These are phyloP conservation scores for Penicillium sp. DNA, from an alignment of 2,329 filamentous ascomycete genomes.

Conservation along the genomic window DNA sequence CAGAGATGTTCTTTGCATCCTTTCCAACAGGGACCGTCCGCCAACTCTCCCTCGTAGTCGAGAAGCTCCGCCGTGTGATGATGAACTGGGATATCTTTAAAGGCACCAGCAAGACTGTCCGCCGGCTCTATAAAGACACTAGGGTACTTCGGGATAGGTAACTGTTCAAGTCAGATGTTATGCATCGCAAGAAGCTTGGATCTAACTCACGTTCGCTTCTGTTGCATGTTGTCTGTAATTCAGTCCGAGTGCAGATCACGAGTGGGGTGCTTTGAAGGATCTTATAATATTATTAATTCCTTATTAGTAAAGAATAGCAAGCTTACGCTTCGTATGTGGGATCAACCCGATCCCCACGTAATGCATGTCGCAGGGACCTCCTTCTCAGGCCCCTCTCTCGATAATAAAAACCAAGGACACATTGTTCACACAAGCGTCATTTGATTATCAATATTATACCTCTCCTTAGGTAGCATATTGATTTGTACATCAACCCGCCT, in stretches of 20 bases:
- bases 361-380: background rate
- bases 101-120: slow-evolving; percentile 5
- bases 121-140: slow-evolving; percentile 23
- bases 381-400: background rate
- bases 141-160: slow-evolving; percentile 2
- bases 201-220: slow-evolving; percentile 15
- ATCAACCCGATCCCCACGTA: background rate
- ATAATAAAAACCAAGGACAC: background rate
- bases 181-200: background rate
- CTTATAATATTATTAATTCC: no score
- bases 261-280: slow-evolving; percentile 15
- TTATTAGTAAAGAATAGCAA: background rate
- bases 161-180: background rate
- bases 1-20: slow-evolving; percentile 15
- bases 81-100: slow-evolving; percentile 7
- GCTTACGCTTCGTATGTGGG: background rate
- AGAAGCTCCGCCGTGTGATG: slow-evolving; percentile 1
- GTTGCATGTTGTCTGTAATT: slow-evolving; percentile 20
- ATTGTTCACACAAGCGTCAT: background rate
- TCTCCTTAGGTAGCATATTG: background rate
- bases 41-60: slow-evolving; percentile 22
- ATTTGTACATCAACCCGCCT: background rate
- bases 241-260: slow-evolving; percentile 17
- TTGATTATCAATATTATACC: background rate
- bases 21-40: slow-evolving; percentile 22